Percentiles rank a stretch among this genome's conserved stretches.
Conservation (phyloP, 768 basidiomycete genomes). For the Pulveroboletus frians region DNA sequence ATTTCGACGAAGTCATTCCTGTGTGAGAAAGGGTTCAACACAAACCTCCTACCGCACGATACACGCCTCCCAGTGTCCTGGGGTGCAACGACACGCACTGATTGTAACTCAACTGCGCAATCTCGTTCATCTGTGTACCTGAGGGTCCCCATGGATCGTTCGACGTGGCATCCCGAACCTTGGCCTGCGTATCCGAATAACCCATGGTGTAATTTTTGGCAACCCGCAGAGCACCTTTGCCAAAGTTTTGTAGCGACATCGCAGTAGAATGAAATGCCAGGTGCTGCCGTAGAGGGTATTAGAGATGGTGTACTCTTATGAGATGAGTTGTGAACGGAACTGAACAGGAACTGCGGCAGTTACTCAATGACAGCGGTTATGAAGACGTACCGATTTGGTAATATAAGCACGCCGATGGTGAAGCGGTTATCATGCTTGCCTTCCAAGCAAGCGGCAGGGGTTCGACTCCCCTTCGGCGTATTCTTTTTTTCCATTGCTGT, state of each 20-base stretch:
- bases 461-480: no score
- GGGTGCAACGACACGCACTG: conserved; percentile 52
- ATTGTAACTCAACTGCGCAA: conserved; percentile 94
- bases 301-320: conserved; percentile 3
- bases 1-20: conserved; percentile 97
- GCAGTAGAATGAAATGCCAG: background rate
- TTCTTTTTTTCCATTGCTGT: no score
- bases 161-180: conserved; percentile 93
- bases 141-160: conserved; percentile 99
- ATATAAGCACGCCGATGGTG: conserved; percentile 55
- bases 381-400: background rate
- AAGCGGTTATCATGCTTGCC: conserved; percentile 93
- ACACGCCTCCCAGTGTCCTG: background rate
- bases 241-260: conserved; percentile 70
- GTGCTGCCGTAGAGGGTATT: conserved; percentile 11
- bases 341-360: conserved; percentile 12
- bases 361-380: background rate
- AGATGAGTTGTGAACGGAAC: conserved; percentile 20
- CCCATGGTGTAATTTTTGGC: conserved; percentile 96
- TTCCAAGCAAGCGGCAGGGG: conserved; percentile 68
- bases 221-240: conserved; percentile 79
- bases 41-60: background rate
- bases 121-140: conserved; percentile 98
- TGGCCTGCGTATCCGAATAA: conserved; percentile 92
- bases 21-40: background rate